phyloP scores from a whole-genome alignment of 768 basidiomycete genomes.

The Leccinum rimulosum region DNA sequence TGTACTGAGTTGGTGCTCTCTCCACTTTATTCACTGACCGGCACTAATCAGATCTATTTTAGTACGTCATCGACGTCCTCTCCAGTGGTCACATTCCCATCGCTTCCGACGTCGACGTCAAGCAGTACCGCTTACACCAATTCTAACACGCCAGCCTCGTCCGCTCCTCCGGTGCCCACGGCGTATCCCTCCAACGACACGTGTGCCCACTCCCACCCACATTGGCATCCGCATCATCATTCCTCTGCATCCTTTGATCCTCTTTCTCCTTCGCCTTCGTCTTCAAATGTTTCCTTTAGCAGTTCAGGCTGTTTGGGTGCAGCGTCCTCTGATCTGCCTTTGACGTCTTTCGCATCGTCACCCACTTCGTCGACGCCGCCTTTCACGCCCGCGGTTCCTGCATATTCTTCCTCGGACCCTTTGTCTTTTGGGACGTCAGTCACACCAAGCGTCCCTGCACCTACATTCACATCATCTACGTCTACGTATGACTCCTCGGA shows the following conservation, averaged over 20 bases:
- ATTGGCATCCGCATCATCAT: neutral
- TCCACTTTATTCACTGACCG: neutral
- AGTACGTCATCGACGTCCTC: constrained; percentile 1
- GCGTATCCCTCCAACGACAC: constrained; percentile 1
- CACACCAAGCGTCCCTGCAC: neutral
- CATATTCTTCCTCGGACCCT: neutral
- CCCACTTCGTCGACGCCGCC: neutral
- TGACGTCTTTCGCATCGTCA: neutral
- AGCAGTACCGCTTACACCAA: neutral
- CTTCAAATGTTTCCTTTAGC: neutral
- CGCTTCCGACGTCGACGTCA: neutral
- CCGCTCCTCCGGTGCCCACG: neutral
- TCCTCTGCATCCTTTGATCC: neutral
- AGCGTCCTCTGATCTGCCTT: neutral
- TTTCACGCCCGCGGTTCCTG: neutral
- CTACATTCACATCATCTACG: neutral
- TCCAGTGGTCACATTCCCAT: constrained; percentile 5
- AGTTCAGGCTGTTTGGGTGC: neutral
- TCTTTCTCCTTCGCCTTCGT: neutral
- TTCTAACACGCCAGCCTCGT: neutral
- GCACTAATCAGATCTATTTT: neutral
- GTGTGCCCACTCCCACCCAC: neutral
- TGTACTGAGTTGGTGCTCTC: neutral
- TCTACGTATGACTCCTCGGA: neutral
- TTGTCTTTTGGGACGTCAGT: neutral